phyloP scores from a whole-genome alignment of 2,329 filamentous ascomycete species.

The Aureobasidium mangrovei region DNA sequence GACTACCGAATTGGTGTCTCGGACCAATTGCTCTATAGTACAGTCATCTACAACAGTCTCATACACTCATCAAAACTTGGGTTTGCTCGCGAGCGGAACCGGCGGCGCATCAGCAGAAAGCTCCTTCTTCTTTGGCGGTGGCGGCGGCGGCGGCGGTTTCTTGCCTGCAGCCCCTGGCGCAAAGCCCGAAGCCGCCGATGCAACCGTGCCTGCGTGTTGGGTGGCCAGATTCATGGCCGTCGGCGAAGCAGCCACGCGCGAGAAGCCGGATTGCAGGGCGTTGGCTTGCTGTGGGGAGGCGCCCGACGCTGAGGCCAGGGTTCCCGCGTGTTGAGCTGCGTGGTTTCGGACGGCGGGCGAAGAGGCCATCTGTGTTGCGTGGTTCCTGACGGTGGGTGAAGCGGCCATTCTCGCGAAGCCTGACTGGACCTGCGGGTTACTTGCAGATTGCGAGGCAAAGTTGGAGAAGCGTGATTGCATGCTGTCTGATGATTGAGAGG shows the following conservation, averaged over 20 bases:
- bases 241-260: constrained; percentile 1
- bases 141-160: constrained; percentile 47
- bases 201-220: constrained; percentile 1
- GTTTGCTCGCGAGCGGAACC: constrained; percentile 50
- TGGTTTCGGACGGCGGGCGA: constrained; percentile 5
- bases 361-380: not conserved
- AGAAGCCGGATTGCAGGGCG: constrained; percentile 8
- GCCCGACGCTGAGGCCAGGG: not conserved
- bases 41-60: not conserved
- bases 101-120: constrained; percentile 43
- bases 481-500: not conserved
- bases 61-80: constrained; percentile 25
- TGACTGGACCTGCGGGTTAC: constrained; percentile 56
- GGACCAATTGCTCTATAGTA: no score
- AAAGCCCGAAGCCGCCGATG: constrained; percentile 19
- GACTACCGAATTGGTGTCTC: no score
- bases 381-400: constrained; percentile 34
- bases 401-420: constrained; percentile 54
- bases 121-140: constrained; percentile 47
- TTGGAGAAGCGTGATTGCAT: constrained; percentile 4
- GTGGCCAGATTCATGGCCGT: constrained; percentile 1
- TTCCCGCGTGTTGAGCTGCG: constrained; percentile 5
- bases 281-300: constrained; percentile 6
- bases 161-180: constrained; percentile 34
- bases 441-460: constrained; percentile 30